Evolutionary conservation across 2,329 filamentous ascomycete species (phyloP).

Genomic region (Alternaria brassicae): DNA sequence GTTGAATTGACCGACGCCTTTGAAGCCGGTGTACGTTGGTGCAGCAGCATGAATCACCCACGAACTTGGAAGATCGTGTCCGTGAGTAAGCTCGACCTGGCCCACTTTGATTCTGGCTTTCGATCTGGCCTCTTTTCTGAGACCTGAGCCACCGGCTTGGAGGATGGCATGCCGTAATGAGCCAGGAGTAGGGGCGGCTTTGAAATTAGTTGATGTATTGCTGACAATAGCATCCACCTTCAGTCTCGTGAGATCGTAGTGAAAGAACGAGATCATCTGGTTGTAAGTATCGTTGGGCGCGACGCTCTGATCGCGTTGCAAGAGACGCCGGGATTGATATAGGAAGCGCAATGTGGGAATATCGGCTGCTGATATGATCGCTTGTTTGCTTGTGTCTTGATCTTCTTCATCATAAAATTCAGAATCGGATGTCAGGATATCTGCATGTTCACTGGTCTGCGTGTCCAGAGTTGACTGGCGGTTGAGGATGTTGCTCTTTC

Average conservation of each 20-base stretch:
- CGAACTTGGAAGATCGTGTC: constrained; percentile 36
- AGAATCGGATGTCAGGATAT: background rate
- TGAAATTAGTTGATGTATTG: constrained; percentile 31
- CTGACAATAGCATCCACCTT: constrained; percentile 48
- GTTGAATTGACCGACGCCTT: constrained; percentile 34
- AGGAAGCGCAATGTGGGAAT: constrained; percentile 40
- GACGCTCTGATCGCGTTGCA: constrained; percentile 38
- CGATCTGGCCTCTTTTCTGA: constrained; percentile 30
- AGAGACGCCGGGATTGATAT: constrained; percentile 34
- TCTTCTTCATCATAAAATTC: background rate
- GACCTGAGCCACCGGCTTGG: constrained; percentile 36
- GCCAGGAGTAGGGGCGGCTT: constrained; percentile 9
- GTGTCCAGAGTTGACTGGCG: background rate
- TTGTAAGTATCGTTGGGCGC: constrained; percentile 42
- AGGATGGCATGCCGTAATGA: constrained; percentile 39
- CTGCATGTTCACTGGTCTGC: background rate
- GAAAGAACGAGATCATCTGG: constrained; percentile 38
- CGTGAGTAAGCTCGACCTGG: constrained; percentile 36
- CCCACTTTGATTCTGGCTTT: constrained; percentile 28
- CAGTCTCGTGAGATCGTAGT: constrained; percentile 42
- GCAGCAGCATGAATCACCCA: constrained; percentile 44
- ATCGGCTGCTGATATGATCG: constrained; percentile 22
- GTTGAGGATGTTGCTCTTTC: background rate
- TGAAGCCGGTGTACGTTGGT: constrained; percentile 30
- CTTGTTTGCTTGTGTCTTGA: background rate